Evolutionary conservation across 2,329 filamentous ascomycete genomes (phyloP).

Genomic region (Zopfia rhizophila): DNA sequence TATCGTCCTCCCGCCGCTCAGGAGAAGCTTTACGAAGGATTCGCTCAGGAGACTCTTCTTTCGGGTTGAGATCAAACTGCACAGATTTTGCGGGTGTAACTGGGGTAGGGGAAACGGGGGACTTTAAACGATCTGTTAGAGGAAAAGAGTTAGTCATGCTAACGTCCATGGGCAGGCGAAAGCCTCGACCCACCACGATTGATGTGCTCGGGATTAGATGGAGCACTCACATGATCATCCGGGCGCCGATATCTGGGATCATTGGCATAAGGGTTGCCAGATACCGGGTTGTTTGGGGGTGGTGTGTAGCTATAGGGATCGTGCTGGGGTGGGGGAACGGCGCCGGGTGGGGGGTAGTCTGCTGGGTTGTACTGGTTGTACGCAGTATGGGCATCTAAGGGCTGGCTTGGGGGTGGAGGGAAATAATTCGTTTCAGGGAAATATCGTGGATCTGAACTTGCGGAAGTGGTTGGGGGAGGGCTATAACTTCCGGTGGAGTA

Average conservation of each 20-base stretch:
- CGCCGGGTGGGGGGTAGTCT: slow-evolving; percentile 53
- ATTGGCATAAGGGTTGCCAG: slow-evolving; percentile 39
- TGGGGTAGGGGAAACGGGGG: slow-evolving; percentile 25
- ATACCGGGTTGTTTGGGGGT: slow-evolving; percentile 37
- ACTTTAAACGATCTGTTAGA: slow-evolving; percentile 37
- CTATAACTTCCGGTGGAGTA: slow-evolving; percentile 47
- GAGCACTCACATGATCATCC: slow-evolving; percentile 63
- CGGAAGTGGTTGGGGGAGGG: slow-evolving; percentile 48
- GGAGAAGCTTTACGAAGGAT: slow-evolving; percentile 26
- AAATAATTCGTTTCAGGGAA: slow-evolving; percentile 61
- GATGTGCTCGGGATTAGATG: slow-evolving; percentile 42
- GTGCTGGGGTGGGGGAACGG: slow-evolving; percentile 28
- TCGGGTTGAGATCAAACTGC: slow-evolving; percentile 50
- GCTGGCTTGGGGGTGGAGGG: slow-evolving; percentile 57
- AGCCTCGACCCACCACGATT: slow-evolving; percentile 49
- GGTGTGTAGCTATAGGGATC: slow-evolving; percentile 43
- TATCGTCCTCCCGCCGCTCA: slow-evolving; percentile 31
- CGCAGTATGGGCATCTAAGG: slow-evolving; percentile 41
- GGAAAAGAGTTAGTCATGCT: slow-evolving; percentile 24
- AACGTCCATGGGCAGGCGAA: slow-evolving; percentile 33
- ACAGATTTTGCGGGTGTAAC: slow-evolving; percentile 43
- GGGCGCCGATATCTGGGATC: slow-evolving; percentile 49
- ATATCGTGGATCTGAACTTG: slow-evolving; percentile 44
- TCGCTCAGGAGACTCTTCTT: slow-evolving; percentile 25
- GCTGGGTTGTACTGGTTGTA: slow-evolving; percentile 54